phyloP scores from a whole-genome alignment of 805 yeast genomes.

The Sugiyamaella marilandica region DNA sequence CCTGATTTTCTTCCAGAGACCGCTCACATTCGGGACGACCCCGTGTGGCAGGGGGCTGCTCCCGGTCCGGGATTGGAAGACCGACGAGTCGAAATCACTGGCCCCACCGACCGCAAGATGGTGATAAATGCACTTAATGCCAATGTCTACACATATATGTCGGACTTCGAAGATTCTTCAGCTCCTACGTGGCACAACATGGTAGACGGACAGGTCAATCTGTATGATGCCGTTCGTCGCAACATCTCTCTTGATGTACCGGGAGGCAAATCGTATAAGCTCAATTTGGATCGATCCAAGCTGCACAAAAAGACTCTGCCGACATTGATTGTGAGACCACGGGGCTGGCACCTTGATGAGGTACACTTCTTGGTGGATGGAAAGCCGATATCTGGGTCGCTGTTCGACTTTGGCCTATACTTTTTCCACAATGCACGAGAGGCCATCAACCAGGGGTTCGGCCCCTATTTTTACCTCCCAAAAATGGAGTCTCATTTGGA shows the following conservation, averaged over 20 bases:
- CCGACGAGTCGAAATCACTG: slow-evolving; percentile 71
- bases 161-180: slow-evolving; percentile 69
- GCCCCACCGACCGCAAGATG: slow-evolving; percentile 73
- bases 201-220: slow-evolving; percentile 64
- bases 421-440: slow-evolving; percentile 66
- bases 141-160: slow-evolving; percentile 68
- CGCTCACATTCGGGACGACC: slow-evolving; percentile 54
- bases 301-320: slow-evolving; percentile 43
- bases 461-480: slow-evolving; percentile 70
- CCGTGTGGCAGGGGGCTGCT: slow-evolving; percentile 66
- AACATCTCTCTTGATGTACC: slow-evolving; percentile 39
- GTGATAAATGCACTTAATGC: slow-evolving; percentile 69
- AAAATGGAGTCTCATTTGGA: slow-evolving; percentile 75
- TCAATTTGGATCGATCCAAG: slow-evolving; percentile 43
- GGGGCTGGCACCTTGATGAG: slow-evolving; percentile 74
- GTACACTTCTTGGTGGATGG: slow-evolving; percentile 63
- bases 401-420: slow-evolving; percentile 66
- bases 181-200: slow-evolving; percentile 67
- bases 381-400: slow-evolving; percentile 59
- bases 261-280: slow-evolving; percentile 44
- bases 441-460: slow-evolving; percentile 51
- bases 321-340: slow-evolving; percentile 48
- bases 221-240: slow-evolving; percentile 63
- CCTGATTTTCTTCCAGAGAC: slow-evolving; percentile 72
- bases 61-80: slow-evolving; percentile 65